These are phyloP conservation scores for Tephrocybe sp. DNA, from an alignment of 768 basidiomycete genomes.

Conservation along the genomic window DNA sequence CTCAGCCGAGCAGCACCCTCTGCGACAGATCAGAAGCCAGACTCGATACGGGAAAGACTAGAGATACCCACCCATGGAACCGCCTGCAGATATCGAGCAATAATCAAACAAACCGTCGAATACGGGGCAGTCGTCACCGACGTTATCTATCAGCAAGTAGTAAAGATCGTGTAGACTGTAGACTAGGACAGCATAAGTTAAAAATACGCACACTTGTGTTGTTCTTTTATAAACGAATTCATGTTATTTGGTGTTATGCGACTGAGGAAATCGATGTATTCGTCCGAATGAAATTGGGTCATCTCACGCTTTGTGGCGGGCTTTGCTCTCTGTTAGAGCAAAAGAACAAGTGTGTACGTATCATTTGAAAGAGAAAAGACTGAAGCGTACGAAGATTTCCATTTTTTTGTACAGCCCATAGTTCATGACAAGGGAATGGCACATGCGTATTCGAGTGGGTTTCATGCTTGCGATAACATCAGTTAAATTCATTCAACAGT, in stretches of 20 bases:
- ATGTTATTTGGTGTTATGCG: slow-evolving; percentile 95
- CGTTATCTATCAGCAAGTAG: slow-evolving; percentile 66
- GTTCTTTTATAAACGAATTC: slow-evolving; percentile 90
- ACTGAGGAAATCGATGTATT: slow-evolving; percentile 96
- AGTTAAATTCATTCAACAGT: slow-evolving; percentile 11
- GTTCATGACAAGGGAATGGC: slow-evolving; percentile 99
- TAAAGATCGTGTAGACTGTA: not conserved
- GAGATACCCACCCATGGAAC: slow-evolving; percentile 84
- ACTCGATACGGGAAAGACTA: not conserved
- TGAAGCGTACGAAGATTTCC: slow-evolving; percentile 94
- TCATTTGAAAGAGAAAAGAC: not conserved
- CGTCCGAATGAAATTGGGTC: slow-evolving; percentile 99
- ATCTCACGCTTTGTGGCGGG: slow-evolving; percentile 99
- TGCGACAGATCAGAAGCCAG: slow-evolving; percentile 29
- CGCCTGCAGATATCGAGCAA: slow-evolving; percentile 99
- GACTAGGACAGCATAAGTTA: not conserved
- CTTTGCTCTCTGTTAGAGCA: slow-evolving; percentile 77
- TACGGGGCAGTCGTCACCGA: slow-evolving; percentile 98
- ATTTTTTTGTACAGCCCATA: slow-evolving; percentile 99
- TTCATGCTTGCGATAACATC: slow-evolving; percentile 69
- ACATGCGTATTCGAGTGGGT: slow-evolving; percentile 98
- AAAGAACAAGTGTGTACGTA: not conserved
- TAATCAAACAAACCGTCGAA: slow-evolving; percentile 99
- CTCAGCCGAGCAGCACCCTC: slow-evolving; percentile 97
- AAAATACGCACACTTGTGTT: slow-evolving; percentile 78